A percentile compares a stretch with the other conserved stretches of the same genome.
phyloP scores from a whole-genome alignment of 139 green algal species.

The Penium margaritaceum region DNA sequence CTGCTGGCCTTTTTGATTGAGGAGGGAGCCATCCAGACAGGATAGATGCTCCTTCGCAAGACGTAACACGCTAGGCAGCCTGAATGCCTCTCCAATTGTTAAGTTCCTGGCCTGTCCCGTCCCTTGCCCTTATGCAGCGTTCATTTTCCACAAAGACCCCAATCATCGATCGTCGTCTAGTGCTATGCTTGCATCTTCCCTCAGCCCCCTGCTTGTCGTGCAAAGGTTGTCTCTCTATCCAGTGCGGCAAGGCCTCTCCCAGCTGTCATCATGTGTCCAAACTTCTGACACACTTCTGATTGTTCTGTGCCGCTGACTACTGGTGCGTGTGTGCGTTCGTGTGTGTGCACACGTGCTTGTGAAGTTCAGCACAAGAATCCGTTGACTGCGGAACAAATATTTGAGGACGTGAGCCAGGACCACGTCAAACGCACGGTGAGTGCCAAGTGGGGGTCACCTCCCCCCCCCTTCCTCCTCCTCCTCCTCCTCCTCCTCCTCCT shows the following conservation, averaged over 20 bases:
- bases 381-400: slow-evolving; percentile 33
- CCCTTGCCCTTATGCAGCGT: no score
- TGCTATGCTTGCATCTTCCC: no score
- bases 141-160: no score
- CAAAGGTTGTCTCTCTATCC: not conserved
- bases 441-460: no score
- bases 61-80: no score
- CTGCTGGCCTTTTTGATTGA: no score
- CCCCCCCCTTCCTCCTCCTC: not conserved
- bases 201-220: not conserved
- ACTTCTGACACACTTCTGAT: not conserved
- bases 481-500: not conserved
- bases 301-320: not conserved
- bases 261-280: no score
- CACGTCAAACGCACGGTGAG: slow-evolving; percentile 54
- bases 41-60: no score
- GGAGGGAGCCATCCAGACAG: no score
- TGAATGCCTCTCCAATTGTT: no score
- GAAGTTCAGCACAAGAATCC: slow-evolving; percentile 25
- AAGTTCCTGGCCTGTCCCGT: no score
- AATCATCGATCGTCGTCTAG: no score
- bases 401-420: slow-evolving; percentile 55
- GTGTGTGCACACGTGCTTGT: not conserved
- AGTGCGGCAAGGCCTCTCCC: not conserved
- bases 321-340: not conserved